Conservation (phyloP, 805 yeast genomes). For the Wickerhamiella parazyma region DNA sequence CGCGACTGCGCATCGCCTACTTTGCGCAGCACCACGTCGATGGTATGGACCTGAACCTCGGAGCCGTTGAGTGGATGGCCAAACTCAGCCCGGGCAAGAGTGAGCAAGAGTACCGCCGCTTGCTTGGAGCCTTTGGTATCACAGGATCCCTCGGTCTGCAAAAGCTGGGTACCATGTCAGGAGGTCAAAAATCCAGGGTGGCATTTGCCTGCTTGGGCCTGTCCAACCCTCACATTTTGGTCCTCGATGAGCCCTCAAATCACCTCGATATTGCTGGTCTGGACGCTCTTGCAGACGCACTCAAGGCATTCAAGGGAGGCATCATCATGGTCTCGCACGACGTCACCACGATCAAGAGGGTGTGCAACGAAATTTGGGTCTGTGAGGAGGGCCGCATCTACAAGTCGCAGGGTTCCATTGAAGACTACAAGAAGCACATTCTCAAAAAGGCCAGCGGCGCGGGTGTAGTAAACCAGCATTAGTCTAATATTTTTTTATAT, state of each 20-base stretch:
- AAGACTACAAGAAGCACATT: slow-evolving; percentile 82
- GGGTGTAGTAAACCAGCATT: slow-evolving; percentile 89
- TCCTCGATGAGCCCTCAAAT: slow-evolving; percentile 95
- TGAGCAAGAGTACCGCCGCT: slow-evolving; percentile 94
- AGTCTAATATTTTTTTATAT: slow-evolving; percentile 7
- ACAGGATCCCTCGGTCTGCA: slow-evolving; percentile 89
- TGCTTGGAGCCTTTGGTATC: slow-evolving; percentile 92
- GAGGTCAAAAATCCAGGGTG: slow-evolving; percentile 97
- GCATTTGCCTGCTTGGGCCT: slow-evolving; percentile 94
- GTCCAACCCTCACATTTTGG: slow-evolving; percentile 76
- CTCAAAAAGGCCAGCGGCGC: slow-evolving; percentile 60
- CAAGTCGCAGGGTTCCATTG: slow-evolving; percentile 68
- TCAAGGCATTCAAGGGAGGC: slow-evolving; percentile 84
- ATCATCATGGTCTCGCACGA: slow-evolving; percentile 97
- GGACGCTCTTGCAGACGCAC: slow-evolving; percentile 87
- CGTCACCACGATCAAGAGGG: slow-evolving; percentile 75
- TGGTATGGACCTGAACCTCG: slow-evolving; percentile 74
- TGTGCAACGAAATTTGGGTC: slow-evolving; percentile 92
- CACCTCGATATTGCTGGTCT: slow-evolving; percentile 97
- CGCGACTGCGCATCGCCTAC: slow-evolving; percentile 83
- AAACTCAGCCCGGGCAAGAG: slow-evolving; percentile 79
- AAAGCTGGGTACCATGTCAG: slow-evolving; percentile 77
- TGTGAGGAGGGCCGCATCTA: slow-evolving; percentile 73
- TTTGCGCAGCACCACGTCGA: slow-evolving; percentile 99
- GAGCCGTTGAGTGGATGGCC: slow-evolving; percentile 94